A percentile compares a stretch with the other conserved stretches of the same genome.
phyloP scores from a whole-genome alignment of 805 yeast species.

The Spathaspora hagerdaliae region DNA sequence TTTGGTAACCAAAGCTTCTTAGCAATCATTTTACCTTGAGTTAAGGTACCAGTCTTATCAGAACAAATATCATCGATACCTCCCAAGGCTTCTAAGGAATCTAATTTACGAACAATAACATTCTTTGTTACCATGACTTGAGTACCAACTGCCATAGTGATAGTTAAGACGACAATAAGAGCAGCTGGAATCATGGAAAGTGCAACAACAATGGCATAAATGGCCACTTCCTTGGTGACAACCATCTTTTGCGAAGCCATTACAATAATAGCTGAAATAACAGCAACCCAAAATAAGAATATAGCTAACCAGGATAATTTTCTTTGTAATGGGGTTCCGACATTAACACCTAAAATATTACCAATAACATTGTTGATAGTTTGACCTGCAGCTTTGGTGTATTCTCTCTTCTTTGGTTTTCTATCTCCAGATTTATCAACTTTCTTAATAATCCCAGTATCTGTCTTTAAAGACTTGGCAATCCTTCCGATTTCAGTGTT shows the following conservation, averaged over 20 bases:
- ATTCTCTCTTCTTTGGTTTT: slow-evolving; percentile 41
- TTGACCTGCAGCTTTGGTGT: slow-evolving; percentile 42
- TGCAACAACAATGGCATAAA: slow-evolving; percentile 84
- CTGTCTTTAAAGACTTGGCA: slow-evolving; percentile 53
- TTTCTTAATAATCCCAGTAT: slow-evolving; percentile 38
- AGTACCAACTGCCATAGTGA: slow-evolving; percentile 82
- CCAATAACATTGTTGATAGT: slow-evolving; percentile 57
- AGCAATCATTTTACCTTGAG: slow-evolving; percentile 78
- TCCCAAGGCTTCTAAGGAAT: slow-evolving; percentile 75
- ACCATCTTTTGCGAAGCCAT: slow-evolving; percentile 78
- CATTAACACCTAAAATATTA: slow-evolving; percentile 66
- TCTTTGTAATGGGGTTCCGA: slow-evolving; percentile 80
- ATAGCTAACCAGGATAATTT: slow-evolving; percentile 76
- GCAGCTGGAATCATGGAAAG: slow-evolving; percentile 82
- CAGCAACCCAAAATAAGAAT: slow-evolving; percentile 68
- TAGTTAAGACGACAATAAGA: slow-evolving; percentile 74
- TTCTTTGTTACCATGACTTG: slow-evolving; percentile 61
- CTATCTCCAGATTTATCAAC: slow-evolving; percentile 12
- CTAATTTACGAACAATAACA: slow-evolving; percentile 73
- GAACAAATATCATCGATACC: slow-evolving; percentile 78
- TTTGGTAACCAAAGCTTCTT: slow-evolving; percentile 66
- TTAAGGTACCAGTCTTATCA: slow-evolving; percentile 79
- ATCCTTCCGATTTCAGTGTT: slow-evolving; percentile 72
- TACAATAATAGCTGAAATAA: slow-evolving; percentile 79
- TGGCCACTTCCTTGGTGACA: slow-evolving; percentile 78